Conservation (phyloP, 2,329 filamentous ascomycete species). For the Pyricularia sp. region DNA sequence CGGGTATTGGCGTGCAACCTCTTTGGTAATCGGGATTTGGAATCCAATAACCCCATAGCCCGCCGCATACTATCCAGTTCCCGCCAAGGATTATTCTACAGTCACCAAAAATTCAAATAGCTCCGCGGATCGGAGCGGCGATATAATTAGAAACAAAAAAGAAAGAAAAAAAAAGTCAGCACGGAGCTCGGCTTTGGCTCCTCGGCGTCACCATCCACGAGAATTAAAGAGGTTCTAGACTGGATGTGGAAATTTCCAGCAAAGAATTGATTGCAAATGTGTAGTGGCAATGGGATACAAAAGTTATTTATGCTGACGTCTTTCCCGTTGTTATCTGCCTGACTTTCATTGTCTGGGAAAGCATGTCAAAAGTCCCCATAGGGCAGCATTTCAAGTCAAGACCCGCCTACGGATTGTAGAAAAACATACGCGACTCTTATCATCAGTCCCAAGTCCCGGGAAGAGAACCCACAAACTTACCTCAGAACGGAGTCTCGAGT, state of each 20-base stretch:
- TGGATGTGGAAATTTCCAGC: neutral
- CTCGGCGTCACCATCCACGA: neutral
- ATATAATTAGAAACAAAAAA: neutral
- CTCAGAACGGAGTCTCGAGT: neutral
- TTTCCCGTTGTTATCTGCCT: neutral
- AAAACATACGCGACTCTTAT: neutral
- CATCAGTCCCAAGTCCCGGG: neutral
- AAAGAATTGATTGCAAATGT: neutral
- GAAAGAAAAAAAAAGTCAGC: neutral
- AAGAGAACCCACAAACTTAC: neutral
- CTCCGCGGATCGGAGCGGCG: neutral
- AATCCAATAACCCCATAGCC: neutral
- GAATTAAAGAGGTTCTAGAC: neutral
- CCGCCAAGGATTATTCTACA: neutral
- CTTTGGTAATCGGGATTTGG: neutral
- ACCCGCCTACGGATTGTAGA: neutral
- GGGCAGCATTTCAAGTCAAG: neutral
- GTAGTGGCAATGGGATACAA: neutral
- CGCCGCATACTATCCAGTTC: neutral
- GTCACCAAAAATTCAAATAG: neutral
- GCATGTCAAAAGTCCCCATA: neutral
- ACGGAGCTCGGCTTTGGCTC: neutral
- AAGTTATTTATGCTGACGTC: neutral
- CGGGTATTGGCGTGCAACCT: neutral
- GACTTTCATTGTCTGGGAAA: neutral